Percentiles rank a stretch among this genome's conserved stretches.
These are phyloP conservation scores for Clonostachys chloroleuca DNA, from an alignment of 2,329 filamentous ascomycete species.

Conservation along the genomic window DNA sequence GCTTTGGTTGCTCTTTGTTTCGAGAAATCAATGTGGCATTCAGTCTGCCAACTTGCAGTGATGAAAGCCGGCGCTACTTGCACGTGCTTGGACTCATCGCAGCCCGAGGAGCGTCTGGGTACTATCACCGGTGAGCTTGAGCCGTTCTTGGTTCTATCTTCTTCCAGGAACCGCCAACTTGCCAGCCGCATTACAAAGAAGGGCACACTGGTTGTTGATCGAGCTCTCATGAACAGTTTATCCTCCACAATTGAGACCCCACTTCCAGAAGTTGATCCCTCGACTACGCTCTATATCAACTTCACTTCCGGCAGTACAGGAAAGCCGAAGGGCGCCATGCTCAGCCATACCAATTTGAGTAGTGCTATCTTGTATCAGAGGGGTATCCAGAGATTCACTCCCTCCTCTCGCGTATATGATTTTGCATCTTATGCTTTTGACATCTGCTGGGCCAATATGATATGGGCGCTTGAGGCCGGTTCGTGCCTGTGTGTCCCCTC, in stretches of 20 bases:
- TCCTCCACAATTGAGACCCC: too few species aligned
- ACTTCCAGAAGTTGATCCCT: not conserved
- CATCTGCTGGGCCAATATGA: slow-evolving; percentile 1
- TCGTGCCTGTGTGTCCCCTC: slow-evolving; percentile 8
- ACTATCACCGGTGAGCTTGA: not conserved
- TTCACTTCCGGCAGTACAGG: slow-evolving; percentile 6
- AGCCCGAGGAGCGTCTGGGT: slow-evolving; percentile 12
- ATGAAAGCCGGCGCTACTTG: slow-evolving; percentile 2
- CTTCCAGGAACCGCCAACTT: too few species aligned
- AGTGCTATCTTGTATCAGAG: not conserved
- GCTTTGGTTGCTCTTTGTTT: slow-evolving; percentile 6
- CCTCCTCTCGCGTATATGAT: slow-evolving; percentile 1
- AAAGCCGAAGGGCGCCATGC: slow-evolving; percentile 5
- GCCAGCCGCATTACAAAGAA: too few species aligned
- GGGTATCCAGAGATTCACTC: slow-evolving; percentile 18
- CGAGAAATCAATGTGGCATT: slow-evolving; percentile 2
- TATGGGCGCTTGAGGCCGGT: slow-evolving; percentile 3
- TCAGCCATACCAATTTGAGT: not conserved
- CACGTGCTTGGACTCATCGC: slow-evolving; percentile 30
- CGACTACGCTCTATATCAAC: slow-evolving; percentile 1
- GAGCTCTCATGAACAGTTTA: too few species aligned
- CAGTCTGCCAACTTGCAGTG: slow-evolving; percentile 2
- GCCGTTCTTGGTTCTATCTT: not conserved
- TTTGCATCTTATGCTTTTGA: slow-evolving; percentile 9
- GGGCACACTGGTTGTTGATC: too few species aligned